These are phyloP conservation scores for Sporothrix inflata DNA, from an alignment of 2,329 filamentous ascomycete genomes.

Conservation along the genomic window DNA sequence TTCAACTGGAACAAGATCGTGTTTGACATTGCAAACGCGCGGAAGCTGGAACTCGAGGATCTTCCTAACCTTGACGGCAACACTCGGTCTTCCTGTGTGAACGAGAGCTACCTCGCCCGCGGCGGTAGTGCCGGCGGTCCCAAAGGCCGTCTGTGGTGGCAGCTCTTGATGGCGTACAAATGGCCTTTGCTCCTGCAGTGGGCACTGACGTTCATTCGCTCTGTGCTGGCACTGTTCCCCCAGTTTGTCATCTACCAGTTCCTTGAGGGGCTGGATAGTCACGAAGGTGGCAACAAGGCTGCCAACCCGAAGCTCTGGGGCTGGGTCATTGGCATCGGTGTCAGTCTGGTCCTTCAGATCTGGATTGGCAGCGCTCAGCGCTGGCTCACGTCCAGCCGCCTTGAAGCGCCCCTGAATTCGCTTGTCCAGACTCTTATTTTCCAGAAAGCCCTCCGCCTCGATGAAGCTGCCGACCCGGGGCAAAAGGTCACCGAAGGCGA, in stretches of 20 bases:
- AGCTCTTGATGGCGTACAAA: constrained; percentile 39
- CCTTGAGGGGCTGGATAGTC: constrained; percentile 40
- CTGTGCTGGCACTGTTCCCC: constrained; percentile 41
- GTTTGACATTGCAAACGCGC: constrained; percentile 39
- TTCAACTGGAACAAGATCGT: constrained; percentile 43
- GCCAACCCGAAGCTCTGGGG: constrained; percentile 38
- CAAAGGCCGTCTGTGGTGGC: constrained; percentile 40
- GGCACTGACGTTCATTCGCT: constrained; percentile 40
- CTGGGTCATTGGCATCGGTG: constrained; percentile 41
- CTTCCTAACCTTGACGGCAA: constrained; percentile 40
- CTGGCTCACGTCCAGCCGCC: constrained; percentile 42
- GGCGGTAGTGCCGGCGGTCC: constrained; percentile 33
- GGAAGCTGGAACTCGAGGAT: constrained; percentile 41
- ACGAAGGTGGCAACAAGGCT: constrained; percentile 30
- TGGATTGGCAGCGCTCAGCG: constrained; percentile 40
- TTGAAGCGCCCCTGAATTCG: constrained; percentile 41
- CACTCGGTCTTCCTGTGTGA: constrained; percentile 39
- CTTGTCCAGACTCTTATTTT: constrained; percentile 44
- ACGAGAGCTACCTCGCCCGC: constrained; percentile 33
- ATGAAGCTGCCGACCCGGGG: constrained; percentile 39
- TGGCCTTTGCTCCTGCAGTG: constrained; percentile 41
- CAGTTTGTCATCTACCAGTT: constrained; percentile 44
- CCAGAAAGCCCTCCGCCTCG: constrained; percentile 42
- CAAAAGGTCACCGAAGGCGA: constrained; percentile 13
- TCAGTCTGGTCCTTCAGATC: constrained; percentile 41